Base-by-base conservation (phyloP, 495 filamentous ascomycete species). In the Xylaria grammica region DNA sequence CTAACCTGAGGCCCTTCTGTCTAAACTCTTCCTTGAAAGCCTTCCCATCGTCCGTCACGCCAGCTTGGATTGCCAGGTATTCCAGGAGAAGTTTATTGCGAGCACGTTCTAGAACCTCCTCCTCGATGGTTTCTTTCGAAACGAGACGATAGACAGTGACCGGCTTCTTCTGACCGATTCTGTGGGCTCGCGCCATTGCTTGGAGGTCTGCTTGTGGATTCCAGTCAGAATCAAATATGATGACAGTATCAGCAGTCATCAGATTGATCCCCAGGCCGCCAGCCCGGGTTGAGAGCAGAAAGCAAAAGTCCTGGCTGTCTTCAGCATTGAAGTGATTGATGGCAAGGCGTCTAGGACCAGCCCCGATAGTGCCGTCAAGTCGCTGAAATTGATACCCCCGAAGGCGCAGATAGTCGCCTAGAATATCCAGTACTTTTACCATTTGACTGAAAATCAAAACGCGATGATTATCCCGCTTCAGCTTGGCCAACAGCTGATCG, bases 381-480 rank as follows among this genome's bases (percentile, higher is more conserved):
- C 95, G 85, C 74, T 99, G 95, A 72, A 93, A 97, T 51, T 92
- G 86, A 75, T 97, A 93, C 15, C 92, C 91, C 36, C 95, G 92
- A 36, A 91, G 85, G 54, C 91, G 87, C 65, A 98, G 84, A 75
- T 99, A 99, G 66, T 98, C 93, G 45, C 91, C 90, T 0, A 99
- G 82, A 59, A 99, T 93, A 69, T 99, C 93, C 4, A 99, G 87
- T 88, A 99, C 97, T 75, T 93, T 95, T 36, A 99, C 95, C 96
- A 99, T 98, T 75, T 98, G 96, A 67, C 95, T 97, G 79, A 99
- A 99, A 51, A 99, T 97, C 68, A 99, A 74, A 32, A 99, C 96
- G 17, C 95, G 91, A 74, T 99, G 95, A 54, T 90, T 90, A 68
- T 99, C 94, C 60, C 86, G 87, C 75, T 89, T 96, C 50, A 98